Percentiles rank a stretch among this genome's conserved stretches.
Conservation (phyloP, 2,329 filamentous ascomycete species). For the Paecilomyces fulvus region DNA sequence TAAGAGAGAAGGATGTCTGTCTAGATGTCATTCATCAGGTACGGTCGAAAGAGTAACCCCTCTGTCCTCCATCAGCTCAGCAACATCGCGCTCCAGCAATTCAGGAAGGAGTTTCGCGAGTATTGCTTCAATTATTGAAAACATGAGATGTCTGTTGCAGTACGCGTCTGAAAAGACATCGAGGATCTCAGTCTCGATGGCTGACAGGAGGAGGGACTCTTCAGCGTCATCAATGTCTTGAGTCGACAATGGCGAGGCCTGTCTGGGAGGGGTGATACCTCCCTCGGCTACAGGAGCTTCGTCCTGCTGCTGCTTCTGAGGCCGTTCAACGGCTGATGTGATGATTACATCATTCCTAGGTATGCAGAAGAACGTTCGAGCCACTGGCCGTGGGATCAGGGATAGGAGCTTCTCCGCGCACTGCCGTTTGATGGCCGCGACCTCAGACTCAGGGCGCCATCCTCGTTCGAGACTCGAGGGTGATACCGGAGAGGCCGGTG, state of each 20-base stretch:
- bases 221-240: slow-evolving; percentile 28
- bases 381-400: slow-evolving; percentile 36
- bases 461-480: slow-evolving; percentile 5
- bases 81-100: slow-evolving; percentile 61
- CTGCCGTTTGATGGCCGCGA: slow-evolving; percentile 34
- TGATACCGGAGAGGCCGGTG: slow-evolving; percentile 4
- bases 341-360: slow-evolving; percentile 5
- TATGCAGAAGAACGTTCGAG: slow-evolving; percentile 36
- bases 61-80: slow-evolving; percentile 66
- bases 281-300: slow-evolving; percentile 4
- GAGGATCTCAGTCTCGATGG: slow-evolving; percentile 57
- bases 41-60: slow-evolving; percentile 27
- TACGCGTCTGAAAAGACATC: slow-evolving; percentile 73
- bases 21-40: not conserved
- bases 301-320: slow-evolving; percentile 2
- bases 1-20: not conserved
- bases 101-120: slow-evolving; percentile 81
- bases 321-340: slow-evolving; percentile 5
- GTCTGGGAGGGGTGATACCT: slow-evolving; percentile 6
- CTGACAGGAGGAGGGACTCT: slow-evolving; percentile 44
- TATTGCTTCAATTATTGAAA: slow-evolving; percentile 70
- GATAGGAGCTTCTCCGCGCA: slow-evolving; percentile 36
- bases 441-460: slow-evolving; percentile 20
- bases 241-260: slow-evolving; percentile 8
- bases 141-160: slow-evolving; percentile 87